phyloP scores from a whole-genome alignment of 1,284 basidiomycete genomes.

The Marasmius sp. region DNA sequence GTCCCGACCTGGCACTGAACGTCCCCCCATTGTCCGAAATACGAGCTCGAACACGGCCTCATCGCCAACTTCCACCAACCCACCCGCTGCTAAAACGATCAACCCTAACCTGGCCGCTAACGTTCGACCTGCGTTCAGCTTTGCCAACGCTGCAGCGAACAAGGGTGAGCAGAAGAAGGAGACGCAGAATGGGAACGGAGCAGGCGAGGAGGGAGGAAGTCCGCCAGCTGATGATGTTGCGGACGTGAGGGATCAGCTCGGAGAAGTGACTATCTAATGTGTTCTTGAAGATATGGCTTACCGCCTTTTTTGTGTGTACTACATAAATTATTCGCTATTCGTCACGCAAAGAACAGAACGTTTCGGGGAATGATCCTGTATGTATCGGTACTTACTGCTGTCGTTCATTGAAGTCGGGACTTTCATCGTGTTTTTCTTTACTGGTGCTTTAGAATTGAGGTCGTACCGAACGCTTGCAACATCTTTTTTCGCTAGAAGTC shows the following conservation, averaged over 20 bases:
- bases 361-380: neutral
- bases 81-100: conserved; percentile 31
- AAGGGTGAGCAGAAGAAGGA: conserved; percentile 16
- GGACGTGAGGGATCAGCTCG: conserved; percentile 36
- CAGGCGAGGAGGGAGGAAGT: conserved; percentile 12
- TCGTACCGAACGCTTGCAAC: too few species aligned
- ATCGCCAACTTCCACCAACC: conserved; percentile 28
- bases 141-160: conserved; percentile 63
- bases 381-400: neutral
- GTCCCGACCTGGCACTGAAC: conserved; percentile 62
- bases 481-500: too few species aligned
- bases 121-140: conserved; percentile 68
- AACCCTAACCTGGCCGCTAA: conserved; percentile 32
- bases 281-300: neutral
- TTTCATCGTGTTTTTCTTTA: too few species aligned
- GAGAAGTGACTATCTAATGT: conserved; percentile 34
- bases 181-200: neutral
- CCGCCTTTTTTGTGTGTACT: neutral
- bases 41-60: conserved; percentile 36
- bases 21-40: conserved; percentile 33
- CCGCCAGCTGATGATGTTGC: conserved; percentile 29
- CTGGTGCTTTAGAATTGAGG: too few species aligned
- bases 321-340: neutral
- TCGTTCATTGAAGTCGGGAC: too few species aligned
- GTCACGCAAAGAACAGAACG: neutral